These are phyloP conservation scores for Pisolithus tinctorius DNA, from an alignment of 768 basidiomycete species.

Conservation along the genomic window DNA sequence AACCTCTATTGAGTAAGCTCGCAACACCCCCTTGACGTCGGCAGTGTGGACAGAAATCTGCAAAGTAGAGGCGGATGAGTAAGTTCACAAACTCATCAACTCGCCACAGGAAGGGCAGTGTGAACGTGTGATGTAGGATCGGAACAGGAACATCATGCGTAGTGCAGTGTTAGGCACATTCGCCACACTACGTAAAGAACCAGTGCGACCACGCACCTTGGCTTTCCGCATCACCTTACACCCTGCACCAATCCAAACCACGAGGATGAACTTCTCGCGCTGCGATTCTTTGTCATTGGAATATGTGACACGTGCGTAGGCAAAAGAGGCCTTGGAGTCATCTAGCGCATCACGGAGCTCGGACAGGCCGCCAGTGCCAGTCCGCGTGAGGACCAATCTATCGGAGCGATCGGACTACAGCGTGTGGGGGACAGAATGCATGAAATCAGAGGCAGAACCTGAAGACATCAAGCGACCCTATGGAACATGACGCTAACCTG, in stretches of 20 bases:
- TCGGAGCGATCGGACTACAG: conserved; percentile 67
- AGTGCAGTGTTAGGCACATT: conserved; percentile 12
- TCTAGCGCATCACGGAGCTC: conserved; percentile 71
- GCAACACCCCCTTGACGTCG: conserved; percentile 78
- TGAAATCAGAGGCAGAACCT: conserved; percentile 3
- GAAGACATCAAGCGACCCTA: conserved; percentile 10
- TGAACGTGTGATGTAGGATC: conserved; percentile 12
- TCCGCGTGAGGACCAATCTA: conserved; percentile 69
- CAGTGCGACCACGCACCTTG: conserved; percentile 48
- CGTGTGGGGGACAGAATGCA: conserved; percentile 6
- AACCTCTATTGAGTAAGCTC: conserved; percentile 82
- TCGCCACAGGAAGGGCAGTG: conserved; percentile 19
- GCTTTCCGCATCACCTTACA: conserved; percentile 92
- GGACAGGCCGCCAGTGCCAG: conserved; percentile 71
- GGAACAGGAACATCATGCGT: conserved; percentile 4
- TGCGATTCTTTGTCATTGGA: conserved; percentile 80
- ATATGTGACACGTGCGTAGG: conserved; percentile 78
- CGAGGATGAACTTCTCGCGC: conserved; percentile 85
- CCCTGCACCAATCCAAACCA: conserved; percentile 74
- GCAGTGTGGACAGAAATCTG: conserved; percentile 90
- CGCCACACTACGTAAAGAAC: conserved; percentile 12
- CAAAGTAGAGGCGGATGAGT: conserved; percentile 13
- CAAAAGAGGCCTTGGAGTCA: conserved; percentile 74
- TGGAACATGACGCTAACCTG: conserved; percentile 41
- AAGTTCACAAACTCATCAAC: conserved; percentile 22